phyloP scores from a whole-genome alignment of 805 yeast species.

The Saturnispora dispora region DNA sequence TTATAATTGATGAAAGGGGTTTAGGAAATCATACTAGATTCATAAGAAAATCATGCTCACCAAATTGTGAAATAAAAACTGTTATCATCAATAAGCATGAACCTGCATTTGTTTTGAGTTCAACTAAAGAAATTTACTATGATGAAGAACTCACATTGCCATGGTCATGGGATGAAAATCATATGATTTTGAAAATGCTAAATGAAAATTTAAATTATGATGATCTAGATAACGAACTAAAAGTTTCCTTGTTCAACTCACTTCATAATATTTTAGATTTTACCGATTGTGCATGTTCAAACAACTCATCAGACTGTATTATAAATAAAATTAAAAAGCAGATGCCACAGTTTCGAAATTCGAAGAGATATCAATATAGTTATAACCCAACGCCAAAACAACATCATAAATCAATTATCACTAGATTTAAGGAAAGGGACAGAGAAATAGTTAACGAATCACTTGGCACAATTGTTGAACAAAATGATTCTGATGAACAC shows the following conservation, averaged over 20 bases:
- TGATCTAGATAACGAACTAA: constrained; percentile 42
- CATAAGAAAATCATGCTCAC: constrained; percentile 64
- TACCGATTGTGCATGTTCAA: constrained; percentile 50
- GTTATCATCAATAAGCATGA: constrained; percentile 31
- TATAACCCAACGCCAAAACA: constrained; percentile 23
- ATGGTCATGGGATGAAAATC: constrained; percentile 84
- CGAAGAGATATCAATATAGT: constrained; percentile 32
- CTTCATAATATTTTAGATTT: constrained; percentile 53
- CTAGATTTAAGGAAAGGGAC: constrained; percentile 23
- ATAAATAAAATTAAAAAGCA: constrained; percentile 54
- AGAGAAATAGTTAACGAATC: constrained; percentile 9
- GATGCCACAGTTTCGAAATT: constrained; percentile 50
- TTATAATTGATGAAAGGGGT: constrained; percentile 73
- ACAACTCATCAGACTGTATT: constrained; percentile 45
- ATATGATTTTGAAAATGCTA: constrained; percentile 58
- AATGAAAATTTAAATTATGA: constrained; percentile 41
- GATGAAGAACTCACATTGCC: constrained; percentile 70
- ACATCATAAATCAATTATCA: constrained; percentile 25
- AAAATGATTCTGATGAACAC: neutral
- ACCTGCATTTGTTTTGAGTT: constrained; percentile 45
- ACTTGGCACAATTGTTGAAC: constrained; percentile 1
- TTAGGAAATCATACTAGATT: constrained; percentile 72
- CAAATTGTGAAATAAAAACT: constrained; percentile 61
- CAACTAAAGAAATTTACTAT: constrained; percentile 45
- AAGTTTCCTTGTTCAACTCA: constrained; percentile 47